A percentile compares a stretch with the other conserved stretches of the same genome.
Conservation (phyloP, 345 rosid genomes). For the Eucalyptus victrix region DNA sequence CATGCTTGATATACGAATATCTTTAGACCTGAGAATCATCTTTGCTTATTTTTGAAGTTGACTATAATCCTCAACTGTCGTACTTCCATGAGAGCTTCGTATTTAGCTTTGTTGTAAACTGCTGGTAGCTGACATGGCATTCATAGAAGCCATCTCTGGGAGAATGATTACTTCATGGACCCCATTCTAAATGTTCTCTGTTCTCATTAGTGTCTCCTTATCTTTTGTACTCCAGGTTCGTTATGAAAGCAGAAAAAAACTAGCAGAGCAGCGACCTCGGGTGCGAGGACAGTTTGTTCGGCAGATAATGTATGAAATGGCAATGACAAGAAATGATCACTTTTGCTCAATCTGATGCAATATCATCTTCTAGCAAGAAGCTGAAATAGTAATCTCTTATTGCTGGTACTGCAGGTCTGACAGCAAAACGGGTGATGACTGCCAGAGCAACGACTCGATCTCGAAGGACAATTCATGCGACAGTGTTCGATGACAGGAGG, state of each 20-base stretch:
- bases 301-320: constrained; percentile 10
- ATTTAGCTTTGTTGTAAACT: neutral
- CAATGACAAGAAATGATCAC: neutral
- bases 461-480: constrained; percentile 12
- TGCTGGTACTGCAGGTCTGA: constrained; percentile 8
- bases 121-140: neutral
- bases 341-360: neutral
- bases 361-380: neutral
- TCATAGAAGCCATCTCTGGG: neutral
- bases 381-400: neutral
- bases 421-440: constrained; percentile 12
- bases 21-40: neutral
- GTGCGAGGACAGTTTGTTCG: constrained; percentile 55
- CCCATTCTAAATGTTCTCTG: neutral
- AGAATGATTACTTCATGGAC: neutral
- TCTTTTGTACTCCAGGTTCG: constrained; percentile 31
- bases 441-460: constrained; percentile 11
- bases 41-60: neutral
- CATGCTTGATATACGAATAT: neutral
- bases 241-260: constrained; percentile 49
- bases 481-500: constrained; percentile 1
- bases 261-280: constrained; percentile 59
- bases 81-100: neutral
- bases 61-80: neutral
- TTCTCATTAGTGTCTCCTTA: neutral